These are phyloP conservation scores for Stemphylium lycopersici DNA, from an alignment of 2,329 filamentous ascomycete species.

Conservation along the genomic window DNA sequence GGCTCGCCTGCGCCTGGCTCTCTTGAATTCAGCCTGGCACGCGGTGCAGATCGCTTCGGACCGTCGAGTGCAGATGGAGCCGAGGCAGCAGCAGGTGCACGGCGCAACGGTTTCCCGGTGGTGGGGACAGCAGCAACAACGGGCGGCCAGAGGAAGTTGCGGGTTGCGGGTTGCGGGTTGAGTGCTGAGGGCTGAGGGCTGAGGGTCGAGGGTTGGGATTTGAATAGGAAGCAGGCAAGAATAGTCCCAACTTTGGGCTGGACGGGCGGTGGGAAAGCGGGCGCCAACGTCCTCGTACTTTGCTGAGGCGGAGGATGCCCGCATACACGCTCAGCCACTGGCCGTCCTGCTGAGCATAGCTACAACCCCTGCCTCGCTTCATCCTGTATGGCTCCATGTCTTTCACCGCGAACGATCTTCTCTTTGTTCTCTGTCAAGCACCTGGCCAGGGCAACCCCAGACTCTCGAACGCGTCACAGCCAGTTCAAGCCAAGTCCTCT, in stretches of 20 bases:
- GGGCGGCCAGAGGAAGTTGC: slow-evolving; percentile 3
- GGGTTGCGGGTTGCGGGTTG: background rate
- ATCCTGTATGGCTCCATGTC: background rate
- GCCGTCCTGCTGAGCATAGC: slow-evolving; percentile 15
- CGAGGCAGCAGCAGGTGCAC: slow-evolving; percentile 16
- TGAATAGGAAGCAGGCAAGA: slow-evolving; percentile 2
- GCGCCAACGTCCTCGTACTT: slow-evolving; percentile 23
- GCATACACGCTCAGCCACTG: slow-evolving; percentile 27
- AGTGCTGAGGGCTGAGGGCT: no score
- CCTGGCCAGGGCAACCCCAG: slow-evolving; percentile 11
- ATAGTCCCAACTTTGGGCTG: slow-evolving; percentile 4
- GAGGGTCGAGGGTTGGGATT: background rate
- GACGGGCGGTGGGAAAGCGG: slow-evolving; percentile 11
- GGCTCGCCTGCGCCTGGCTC: slow-evolving; percentile 7
- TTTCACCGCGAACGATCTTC: background rate
- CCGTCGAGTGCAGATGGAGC: slow-evolving; percentile 15
- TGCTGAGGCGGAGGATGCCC: slow-evolving; percentile 27
- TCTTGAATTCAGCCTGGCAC: slow-evolving; percentile 31
- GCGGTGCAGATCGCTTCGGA: slow-evolving; percentile 28
- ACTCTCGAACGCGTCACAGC: slow-evolving; percentile 8
- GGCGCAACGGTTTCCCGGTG: slow-evolving; percentile 8
- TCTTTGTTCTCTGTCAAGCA: slow-evolving; percentile 3
- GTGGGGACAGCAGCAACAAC: slow-evolving; percentile 10
- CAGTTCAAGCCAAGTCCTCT: slow-evolving; percentile 12
- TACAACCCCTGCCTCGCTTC: slow-evolving; percentile 5